Conservation (phyloP, 164 flowering plant genomes). For the Warburgia ugandensis region DNA sequence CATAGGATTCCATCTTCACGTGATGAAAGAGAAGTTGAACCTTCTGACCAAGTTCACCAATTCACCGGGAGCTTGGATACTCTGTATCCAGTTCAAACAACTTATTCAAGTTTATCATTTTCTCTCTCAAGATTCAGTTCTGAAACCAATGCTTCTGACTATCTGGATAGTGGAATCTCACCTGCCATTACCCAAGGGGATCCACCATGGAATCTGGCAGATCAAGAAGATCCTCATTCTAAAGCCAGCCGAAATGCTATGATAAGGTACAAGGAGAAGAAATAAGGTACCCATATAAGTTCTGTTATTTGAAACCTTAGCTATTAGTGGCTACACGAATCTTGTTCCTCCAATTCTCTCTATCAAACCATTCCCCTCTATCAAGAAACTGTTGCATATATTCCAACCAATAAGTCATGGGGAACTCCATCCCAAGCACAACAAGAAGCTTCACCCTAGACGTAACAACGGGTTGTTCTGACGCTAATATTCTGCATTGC, state of each 20-base stretch:
- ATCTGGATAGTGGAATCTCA: slow-evolving; percentile 30
- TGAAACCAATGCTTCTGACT: slow-evolving; percentile 30
- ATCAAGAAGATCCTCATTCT: slow-evolving; percentile 15
- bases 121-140: slow-evolving; percentile 37
- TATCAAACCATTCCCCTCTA: too few species aligned
- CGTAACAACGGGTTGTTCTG: too few species aligned
- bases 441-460: too few species aligned
- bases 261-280: slow-evolving; percentile 40
- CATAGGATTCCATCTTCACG: slow-evolving; percentile 3
- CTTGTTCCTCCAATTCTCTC: too few species aligned
- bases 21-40: slow-evolving; percentile 10
- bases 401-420: too few species aligned
- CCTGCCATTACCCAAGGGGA: slow-evolving; percentile 16
- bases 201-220: slow-evolving; percentile 15
- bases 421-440: too few species aligned
- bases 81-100: slow-evolving; percentile 13
- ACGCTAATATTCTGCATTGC: too few species aligned
- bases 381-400: too few species aligned
- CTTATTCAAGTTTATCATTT: slow-evolving; percentile 27
- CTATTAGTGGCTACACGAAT: too few species aligned
- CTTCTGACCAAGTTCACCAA: slow-evolving; percentile 16
- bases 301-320: too few species aligned
- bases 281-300: slow-evolving; percentile 40
- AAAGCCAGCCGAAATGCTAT: slow-evolving; percentile 29
- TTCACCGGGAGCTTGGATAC: slow-evolving; percentile 12